Evolutionary conservation across 202 grass and related monocot species (phyloP).

Genomic region (Elaeis oleifera): DNA sequence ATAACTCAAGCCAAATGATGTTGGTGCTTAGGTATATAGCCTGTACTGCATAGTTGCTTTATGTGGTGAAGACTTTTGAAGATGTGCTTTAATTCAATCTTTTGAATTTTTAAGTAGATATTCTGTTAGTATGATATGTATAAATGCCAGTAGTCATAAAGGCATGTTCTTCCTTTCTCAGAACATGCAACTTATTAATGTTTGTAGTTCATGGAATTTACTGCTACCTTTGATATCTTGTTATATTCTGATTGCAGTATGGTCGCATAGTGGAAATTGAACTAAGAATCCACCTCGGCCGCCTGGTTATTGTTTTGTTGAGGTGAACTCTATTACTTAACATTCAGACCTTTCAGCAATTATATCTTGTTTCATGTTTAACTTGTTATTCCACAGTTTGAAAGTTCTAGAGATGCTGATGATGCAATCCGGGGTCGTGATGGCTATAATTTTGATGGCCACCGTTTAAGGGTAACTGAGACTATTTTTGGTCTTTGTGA

Average conservation of each 20-base stretch:
- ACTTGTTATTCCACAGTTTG: conserved; percentile 4
- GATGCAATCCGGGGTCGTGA: conserved; percentile 18
- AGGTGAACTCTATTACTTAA: conserved; percentile 2
- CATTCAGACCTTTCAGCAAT: neutral
- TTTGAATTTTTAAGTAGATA: too few relatives aligned
- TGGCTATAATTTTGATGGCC: conserved; percentile 23
- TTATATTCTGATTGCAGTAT: conserved; percentile 11
- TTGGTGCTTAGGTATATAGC: too few relatives aligned
- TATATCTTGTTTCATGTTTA: neutral
- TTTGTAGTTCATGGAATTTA: too few relatives aligned
- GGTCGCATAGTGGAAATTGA: conserved; percentile 19
- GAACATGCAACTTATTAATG: too few relatives aligned
- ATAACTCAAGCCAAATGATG: too few relatives aligned
- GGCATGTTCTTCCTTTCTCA: too few relatives aligned
- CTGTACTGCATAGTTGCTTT: too few relatives aligned
- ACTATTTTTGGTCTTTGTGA: neutral
- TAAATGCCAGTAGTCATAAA: too few relatives aligned
- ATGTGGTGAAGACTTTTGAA: too few relatives aligned
- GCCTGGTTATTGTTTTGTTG: conserved; percentile 25
- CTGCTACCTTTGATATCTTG: neutral
- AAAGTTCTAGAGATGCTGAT: conserved; percentile 16
- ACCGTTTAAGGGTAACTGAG: conserved; percentile 18
- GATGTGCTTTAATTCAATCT: too few relatives aligned
- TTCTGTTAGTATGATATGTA: too few relatives aligned
- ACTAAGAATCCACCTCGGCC: conserved; percentile 23